Percentiles rank a stretch among this genome's conserved stretches.
Evolutionary conservation across 2,329 filamentous ascomycete species (phyloP).

Genomic region (Zopfia rhizophila): DNA sequence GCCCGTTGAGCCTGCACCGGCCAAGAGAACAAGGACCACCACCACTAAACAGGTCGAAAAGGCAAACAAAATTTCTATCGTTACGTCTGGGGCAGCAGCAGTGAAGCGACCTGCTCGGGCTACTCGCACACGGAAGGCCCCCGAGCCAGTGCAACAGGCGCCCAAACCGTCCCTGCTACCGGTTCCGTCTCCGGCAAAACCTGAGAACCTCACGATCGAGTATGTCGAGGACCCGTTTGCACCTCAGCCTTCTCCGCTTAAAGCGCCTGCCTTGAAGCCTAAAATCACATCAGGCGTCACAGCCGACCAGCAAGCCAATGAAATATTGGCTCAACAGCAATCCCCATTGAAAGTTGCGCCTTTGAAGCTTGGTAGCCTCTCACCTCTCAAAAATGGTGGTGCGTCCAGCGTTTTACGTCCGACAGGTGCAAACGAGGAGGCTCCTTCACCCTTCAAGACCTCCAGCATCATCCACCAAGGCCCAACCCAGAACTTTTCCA

Average conservation of each 20-base stretch:
- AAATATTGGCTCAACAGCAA: too few species aligned
- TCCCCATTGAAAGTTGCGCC: not conserved
- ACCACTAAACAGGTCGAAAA: too few species aligned
- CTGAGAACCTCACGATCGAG: constrained; percentile 21
- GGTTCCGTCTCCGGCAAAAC: not conserved
- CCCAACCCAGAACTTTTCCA: not conserved
- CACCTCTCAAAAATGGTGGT: not conserved
- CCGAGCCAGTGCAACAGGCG: constrained; percentile 28
- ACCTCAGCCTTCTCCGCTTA: constrained; percentile 41
- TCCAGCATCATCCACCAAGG: not conserved
- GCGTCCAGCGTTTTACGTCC: not conserved
- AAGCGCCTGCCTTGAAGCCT: constrained; percentile 39
- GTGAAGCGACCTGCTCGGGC: too few species aligned
- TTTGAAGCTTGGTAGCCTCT: not conserved
- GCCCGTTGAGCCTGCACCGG: too few species aligned
- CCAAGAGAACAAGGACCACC: too few species aligned
- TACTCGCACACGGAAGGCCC: constrained; percentile 18
- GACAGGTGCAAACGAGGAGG: too few species aligned
- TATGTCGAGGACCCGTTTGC: constrained; percentile 12
- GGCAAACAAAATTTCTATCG: not conserved
- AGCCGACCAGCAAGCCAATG: too few species aligned
- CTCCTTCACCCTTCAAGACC: constrained; percentile 5
- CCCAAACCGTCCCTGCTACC: constrained; percentile 23
- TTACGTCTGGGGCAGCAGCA: not conserved
- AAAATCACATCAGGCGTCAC: too few species aligned